Base-by-base conservation (phyloP, 371 early-diverging fungal genomes). In the Dinochytrium kinnereticum region DNA sequence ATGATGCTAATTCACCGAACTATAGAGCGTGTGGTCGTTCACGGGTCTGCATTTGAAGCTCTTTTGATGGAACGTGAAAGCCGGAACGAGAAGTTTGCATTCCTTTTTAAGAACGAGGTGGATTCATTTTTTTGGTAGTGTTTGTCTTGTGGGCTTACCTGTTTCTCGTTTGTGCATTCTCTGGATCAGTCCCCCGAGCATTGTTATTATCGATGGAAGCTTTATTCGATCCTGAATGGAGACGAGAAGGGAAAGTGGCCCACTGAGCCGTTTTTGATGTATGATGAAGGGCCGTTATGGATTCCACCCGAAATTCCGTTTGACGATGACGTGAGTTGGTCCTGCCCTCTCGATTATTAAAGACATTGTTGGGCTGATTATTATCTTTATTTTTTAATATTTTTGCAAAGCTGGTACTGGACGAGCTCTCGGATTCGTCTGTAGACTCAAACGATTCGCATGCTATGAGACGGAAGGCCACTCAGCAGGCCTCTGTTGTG, bases 201-300 rank as follows among this genome's bases (percentile, higher is more conserved):
- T 69, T 78, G 89, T 2, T 96, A 96, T 69, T 97, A 97, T 81
- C 89, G 95, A 26, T 96, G 98, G 97, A 92, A 91, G 69, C 77
- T 96, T 39, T 95, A 88, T 78, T 96, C 97, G 17, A 81, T 96
- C n/a, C 81, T 91, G 71, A 94, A 95, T 75, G 96, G 95, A 21
- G 98, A 97, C 70, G 83, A 89, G 0, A 88, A 82, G 71, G 77
- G 81, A 37, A 77, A 81, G 21, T 96, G 97, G 98, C 84, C 85
- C 28, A 86, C 87, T 24, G 89, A 92, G 53, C 89, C 95, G 17
- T 96, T 97, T 78, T 86, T 89, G 30, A 96, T 97, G 96, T 92
- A 91, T 70, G 91, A 92, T 71, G 89, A 87, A 26, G 96, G 94
- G 0, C 90, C 94, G 5, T 79, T 89, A 59, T 96, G 96, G 95